Evolutionary conservation across 805 yeast species (phyloP), one percentile per base, ranked within the genome.

Genomic region (Kazachstania viticola): DNA sequence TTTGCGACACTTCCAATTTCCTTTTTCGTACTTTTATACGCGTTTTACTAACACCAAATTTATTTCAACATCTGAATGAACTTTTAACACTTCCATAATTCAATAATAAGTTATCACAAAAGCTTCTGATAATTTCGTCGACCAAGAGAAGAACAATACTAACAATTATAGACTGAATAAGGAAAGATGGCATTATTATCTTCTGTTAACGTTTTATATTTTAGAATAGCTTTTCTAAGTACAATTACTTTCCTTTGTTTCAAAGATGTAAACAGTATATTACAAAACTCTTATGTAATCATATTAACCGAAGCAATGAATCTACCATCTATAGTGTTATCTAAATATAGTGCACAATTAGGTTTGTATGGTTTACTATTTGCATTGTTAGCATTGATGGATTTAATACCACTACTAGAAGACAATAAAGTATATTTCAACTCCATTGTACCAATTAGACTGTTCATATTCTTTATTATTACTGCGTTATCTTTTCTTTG

Each of bases 271-370:
- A 46, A 54, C n/a, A 32, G 46, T 4, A 39, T 75, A 14, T 42
- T 67, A 14, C 61, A 61, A 12, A 58, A 69, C 29, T 65, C 71
- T 17, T 64, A 71, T 30, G 55, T 67, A 9, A 32, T 71, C n/a
- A 60, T 74, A 9, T 51, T 75, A 28, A 73, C 78, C 1, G 69
- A 69, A 42, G 76, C 83, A 5, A 70, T 75, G 79, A 52, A 64
- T 32, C 53, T 74, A 33, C 65, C 64, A 18, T 49, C 58, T 24
- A 39, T 52, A 15, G 37, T 34, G 9, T 24, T 54, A 31, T 38
- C 54, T 11, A 41, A 43, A 17, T 33, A 55, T 17, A 67, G 68
- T 45, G 69, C 71, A 9, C 58, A 68, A 29, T 44, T 64, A 25
- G 81, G 82, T 1, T 31, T 69, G 1, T 44, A 74, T 24, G 64